Evolutionary conservation across 2,329 filamentous ascomycete species (phyloP).

Genomic region (Fusarium sp.): DNA sequence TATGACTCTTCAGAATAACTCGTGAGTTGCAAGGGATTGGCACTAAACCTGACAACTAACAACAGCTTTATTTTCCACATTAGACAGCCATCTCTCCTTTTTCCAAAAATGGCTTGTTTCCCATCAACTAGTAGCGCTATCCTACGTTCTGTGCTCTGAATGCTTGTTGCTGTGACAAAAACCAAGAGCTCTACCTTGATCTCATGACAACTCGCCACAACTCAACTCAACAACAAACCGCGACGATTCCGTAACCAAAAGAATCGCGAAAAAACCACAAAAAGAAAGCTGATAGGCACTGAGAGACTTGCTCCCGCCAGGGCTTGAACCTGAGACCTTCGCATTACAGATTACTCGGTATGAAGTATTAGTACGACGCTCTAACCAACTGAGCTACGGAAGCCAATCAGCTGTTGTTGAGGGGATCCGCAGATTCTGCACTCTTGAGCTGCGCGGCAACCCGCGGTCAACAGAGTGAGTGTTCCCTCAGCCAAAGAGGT

Average conservation of each 20-base stretch:
- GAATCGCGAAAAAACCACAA: not conserved
- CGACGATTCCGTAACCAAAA: not conserved
- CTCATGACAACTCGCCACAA: not conserved
- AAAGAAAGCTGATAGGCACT: slow-evolving; percentile 16
- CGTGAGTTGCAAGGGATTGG: no score
- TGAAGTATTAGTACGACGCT: slow-evolving; percentile 29
- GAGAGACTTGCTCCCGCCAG: slow-evolving; percentile 21
- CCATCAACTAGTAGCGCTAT: no score
- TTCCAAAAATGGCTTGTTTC: no score
- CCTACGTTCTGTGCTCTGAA: no score
- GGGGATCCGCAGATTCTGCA: not conserved
- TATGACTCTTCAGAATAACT: no score
- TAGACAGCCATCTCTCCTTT: no score
- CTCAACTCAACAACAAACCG: not conserved
- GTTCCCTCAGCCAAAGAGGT: not conserved
- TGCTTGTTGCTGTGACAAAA: not conserved
- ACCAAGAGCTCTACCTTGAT: not conserved
- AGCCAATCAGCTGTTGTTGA: slow-evolving; percentile 23
- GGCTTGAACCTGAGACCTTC: slow-evolving; percentile 26
- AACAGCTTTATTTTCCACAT: no score
- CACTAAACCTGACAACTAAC: no score
- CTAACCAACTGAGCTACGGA: slow-evolving; percentile 28
- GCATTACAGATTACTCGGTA: slow-evolving; percentile 14
- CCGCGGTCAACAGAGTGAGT: no score
- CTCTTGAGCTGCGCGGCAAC: not conserved